A percentile compares a stretch with the other conserved stretches of the same genome.
phyloP scores from a whole-genome alignment of 2,329 filamentous ascomycete species.

The Stagonosporopsis vannaccii region DNA sequence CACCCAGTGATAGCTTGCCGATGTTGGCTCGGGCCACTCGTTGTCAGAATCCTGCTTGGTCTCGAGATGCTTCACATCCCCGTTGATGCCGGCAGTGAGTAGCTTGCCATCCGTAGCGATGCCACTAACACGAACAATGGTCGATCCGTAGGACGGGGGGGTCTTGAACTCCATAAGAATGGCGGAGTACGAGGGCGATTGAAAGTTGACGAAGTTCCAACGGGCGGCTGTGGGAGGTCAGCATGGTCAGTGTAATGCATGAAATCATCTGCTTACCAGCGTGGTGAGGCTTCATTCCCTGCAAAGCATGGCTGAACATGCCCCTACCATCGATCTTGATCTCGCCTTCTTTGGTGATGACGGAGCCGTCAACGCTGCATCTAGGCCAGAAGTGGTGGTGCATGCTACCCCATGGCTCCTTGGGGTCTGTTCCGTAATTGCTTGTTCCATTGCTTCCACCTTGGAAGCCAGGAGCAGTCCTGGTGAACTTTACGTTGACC shows the following conservation, averaged over 20 bases:
- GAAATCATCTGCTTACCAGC: slow-evolving; percentile 63
- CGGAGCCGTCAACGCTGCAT: slow-evolving; percentile 79
- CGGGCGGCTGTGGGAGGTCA: slow-evolving; percentile 64
- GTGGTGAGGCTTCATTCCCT: slow-evolving; percentile 99
- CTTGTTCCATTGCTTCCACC: slow-evolving; percentile 84
- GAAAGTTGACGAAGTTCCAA: slow-evolving; percentile 96
- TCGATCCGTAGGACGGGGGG: slow-evolving; percentile 88
- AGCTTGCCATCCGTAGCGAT: slow-evolving; percentile 84
- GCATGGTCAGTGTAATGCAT: not conserved
- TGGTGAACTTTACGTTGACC: slow-evolving; percentile 85
- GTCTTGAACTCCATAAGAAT: slow-evolving; percentile 97
- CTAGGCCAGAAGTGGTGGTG: slow-evolving; percentile 94
- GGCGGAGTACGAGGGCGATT: slow-evolving; percentile 84
- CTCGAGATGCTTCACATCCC: slow-evolving; percentile 72
- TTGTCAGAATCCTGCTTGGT: slow-evolving; percentile 76
- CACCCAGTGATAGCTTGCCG: slow-evolving; percentile 77
- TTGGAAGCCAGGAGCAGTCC: slow-evolving; percentile 79
- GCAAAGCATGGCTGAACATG: slow-evolving; percentile 83
- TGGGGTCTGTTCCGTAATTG: slow-evolving; percentile 83
- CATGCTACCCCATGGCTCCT: slow-evolving; percentile 90
- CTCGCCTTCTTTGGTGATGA: slow-evolving; percentile 81
- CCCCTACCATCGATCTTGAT: slow-evolving; percentile 83
- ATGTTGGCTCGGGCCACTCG: slow-evolving; percentile 86
- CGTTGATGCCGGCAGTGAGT: slow-evolving; percentile 72
- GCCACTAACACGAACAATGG: slow-evolving; percentile 81